Percentiles rank a stretch among this genome's conserved stretches.
Evolutionary conservation across 2,329 filamentous ascomycete genomes (phyloP).

Genomic region (Pleoardoris graminearum): DNA sequence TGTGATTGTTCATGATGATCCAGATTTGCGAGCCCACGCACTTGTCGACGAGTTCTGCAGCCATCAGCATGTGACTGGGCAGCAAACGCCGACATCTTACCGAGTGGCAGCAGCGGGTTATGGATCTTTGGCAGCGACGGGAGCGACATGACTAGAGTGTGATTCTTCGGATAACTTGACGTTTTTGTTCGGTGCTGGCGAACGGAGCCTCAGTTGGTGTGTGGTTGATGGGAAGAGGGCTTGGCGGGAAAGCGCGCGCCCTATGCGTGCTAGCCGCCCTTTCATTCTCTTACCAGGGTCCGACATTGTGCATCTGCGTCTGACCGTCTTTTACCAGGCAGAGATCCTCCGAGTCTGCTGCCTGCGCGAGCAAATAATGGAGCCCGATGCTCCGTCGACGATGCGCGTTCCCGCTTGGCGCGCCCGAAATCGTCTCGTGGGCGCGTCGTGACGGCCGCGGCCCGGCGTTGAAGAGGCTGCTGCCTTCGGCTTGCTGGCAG

Average conservation of each 20-base stretch:
- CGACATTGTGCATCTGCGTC: not conserved
- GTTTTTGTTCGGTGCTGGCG: not conserved
- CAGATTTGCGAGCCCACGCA: slow-evolving; percentile 97
- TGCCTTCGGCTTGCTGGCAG: not conserved
- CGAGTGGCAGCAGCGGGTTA: slow-evolving; percentile 33
- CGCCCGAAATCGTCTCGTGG: slow-evolving; percentile 16
- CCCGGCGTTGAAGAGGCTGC: not conserved
- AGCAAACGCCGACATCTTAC: slow-evolving; percentile 14
- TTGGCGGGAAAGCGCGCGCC: slow-evolving; percentile 8
- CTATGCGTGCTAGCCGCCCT: slow-evolving; percentile 5
- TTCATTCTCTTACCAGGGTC: slow-evolving; percentile 1
- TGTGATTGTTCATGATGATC: slow-evolving; percentile 99
- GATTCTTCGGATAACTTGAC: not conserved
- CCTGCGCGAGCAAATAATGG: slow-evolving; percentile 42
- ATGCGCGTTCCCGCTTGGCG: slow-evolving; percentile 33
- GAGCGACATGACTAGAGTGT: slow-evolving; percentile 21
- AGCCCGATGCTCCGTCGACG: slow-evolving; percentile 39
- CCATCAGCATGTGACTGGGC: slow-evolving; percentile 20
- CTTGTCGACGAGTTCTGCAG: slow-evolving; percentile 92
- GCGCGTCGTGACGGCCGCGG: slow-evolving; percentile 1
- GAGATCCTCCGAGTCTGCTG: slow-evolving; percentile 25
- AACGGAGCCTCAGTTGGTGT: not conserved
- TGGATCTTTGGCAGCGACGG: slow-evolving; percentile 23
- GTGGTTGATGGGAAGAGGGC: not conserved
- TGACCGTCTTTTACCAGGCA: slow-evolving; percentile 23